Conservation (phyloP, 441 rosid genomes). For the Geranium incanum region DNA sequence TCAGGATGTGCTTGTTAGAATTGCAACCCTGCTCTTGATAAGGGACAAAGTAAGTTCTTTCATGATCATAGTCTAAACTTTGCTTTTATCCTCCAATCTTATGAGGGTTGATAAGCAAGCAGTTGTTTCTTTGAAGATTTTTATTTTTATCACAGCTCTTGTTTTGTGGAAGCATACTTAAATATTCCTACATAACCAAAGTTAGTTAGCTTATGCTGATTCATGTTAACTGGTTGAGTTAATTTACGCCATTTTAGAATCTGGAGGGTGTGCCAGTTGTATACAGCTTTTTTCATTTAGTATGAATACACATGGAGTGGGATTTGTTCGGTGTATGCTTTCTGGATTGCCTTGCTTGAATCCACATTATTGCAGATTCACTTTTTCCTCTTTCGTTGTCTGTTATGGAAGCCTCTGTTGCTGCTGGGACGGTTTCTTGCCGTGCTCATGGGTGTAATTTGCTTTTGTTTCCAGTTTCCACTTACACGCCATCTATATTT, state of each 20-base stretch:
- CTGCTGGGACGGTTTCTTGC: no score
- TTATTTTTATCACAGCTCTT: neutral
- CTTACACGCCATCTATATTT: no score
- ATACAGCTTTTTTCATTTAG: neutral
- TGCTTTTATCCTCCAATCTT: neutral
- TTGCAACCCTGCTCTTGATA: constrained; percentile 55
- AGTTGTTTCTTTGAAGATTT: neutral
- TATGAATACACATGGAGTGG: neutral
- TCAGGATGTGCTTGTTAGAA: constrained; percentile 77
- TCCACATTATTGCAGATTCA: no score
- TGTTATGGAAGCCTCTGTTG: no score
- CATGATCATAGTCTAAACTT: constrained; percentile 9
- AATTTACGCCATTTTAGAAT: neutral
- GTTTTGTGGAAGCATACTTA: neutral
- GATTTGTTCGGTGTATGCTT: neutral
- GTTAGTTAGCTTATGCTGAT: neutral
- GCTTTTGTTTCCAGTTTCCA: no score
- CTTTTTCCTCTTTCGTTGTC: no score
- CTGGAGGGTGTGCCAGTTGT: neutral
- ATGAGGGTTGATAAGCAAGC: neutral
- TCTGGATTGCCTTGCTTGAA: neutral
- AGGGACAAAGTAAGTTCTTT: constrained; percentile 59
- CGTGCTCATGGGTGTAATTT: no score
- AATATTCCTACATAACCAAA: neutral
- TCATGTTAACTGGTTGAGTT: neutral